Base-by-base conservation (phyloP, 73 alveolate species). In the Paramecium octaurelia region DNA sequence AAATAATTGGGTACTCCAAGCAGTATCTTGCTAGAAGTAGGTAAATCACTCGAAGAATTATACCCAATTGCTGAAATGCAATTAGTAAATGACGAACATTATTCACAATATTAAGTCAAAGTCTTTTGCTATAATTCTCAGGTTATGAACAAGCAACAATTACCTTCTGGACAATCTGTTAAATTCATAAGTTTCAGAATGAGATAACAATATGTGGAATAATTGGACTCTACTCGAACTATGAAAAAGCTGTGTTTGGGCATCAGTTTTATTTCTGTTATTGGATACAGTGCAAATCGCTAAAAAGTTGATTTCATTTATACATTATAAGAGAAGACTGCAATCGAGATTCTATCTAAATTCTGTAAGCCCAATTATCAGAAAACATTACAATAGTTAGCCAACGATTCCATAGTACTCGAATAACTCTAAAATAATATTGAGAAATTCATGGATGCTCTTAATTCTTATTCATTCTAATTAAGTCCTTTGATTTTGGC, bases 1-100 rank as follows among this genome's bases (percentile, higher is more conserved):
- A 80, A 80, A 80, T 24, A 40, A 43, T 43, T 80, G 44, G 91
- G 91, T 16, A 80, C 75, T 7, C 91, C 91, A 9, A 46, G 50
- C 24, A 31, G 64, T 42, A 11, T 80, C 3, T 24, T 80, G 8
- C 14, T 80, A 44, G 70, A 40, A 48, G 75, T 80, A 24, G 91
- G 91, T 8, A 44, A 43, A 27, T 31, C 76, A 31, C 9, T 20
- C 43, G 91, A 80, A 24, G 91, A 80, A 44, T 8, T 80, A 36
- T 46, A 80, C 24, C 91, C 91, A 80, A 35, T 80, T 2, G 34
- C 35, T 11, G 70, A 80, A 12, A 24, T 80, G 44, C n/a, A 80
- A 31, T 24, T 80, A 59, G 21, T 80, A 23, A 80, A 80, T 44
- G 91, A 80, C 23, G 91, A 80, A 43, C 10, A 21, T 35, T 80